Base-by-base conservation (phyloP, 345 rosid genomes). In the Populus ilicifolia region DNA sequence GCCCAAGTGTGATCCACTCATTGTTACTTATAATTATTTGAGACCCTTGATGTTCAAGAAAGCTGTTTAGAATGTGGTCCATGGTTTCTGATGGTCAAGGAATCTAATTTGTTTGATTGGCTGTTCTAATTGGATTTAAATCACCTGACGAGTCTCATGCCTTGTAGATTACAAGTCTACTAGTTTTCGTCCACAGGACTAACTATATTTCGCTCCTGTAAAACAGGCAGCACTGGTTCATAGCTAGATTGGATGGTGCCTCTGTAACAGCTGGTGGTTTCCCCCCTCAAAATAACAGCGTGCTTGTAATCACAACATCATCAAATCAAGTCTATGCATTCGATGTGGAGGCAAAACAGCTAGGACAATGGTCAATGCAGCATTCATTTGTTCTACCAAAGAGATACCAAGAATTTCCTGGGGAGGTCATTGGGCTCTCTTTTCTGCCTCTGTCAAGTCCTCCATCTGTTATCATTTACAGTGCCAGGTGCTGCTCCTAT, bases 201-300 rank as follows among this genome's bases (percentile, higher is more conserved):
- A 10, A 35, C 29, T 36, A 69, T 67, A 8, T 59, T 56, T 76
- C 52, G 33, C 52, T 74, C 18, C 52, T 67, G 18, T 79, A 67
- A 71, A 78, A 75, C 88, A 95, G 99, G 88, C 99, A 95, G 80
- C 99, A 95, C 70, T 95, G 99, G 99, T 93, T 93, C 85, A 89
- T 92, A 73, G 87, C 96, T 69, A 92, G 97, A 81, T 84, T 95
- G 82, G 93, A 92, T 76, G 97, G 96, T 78, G 97, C 98, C 76
- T 93, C 96, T 66, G 93, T 95, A 61, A 85, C 97, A 36, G 94
- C 99, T 69, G 98, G 89, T 79, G 99, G 97, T 74, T 93, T 95
- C 74, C 89, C 94, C 72, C 98, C 97, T 61, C 84, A 80, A 73
- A 86, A 90, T 59, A 88, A 73, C 86, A 92, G 88, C 78, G 93